Evolutionary conservation across 306 rosid genomes (phyloP).

Genomic region (Cicer pinnatifidum): DNA sequence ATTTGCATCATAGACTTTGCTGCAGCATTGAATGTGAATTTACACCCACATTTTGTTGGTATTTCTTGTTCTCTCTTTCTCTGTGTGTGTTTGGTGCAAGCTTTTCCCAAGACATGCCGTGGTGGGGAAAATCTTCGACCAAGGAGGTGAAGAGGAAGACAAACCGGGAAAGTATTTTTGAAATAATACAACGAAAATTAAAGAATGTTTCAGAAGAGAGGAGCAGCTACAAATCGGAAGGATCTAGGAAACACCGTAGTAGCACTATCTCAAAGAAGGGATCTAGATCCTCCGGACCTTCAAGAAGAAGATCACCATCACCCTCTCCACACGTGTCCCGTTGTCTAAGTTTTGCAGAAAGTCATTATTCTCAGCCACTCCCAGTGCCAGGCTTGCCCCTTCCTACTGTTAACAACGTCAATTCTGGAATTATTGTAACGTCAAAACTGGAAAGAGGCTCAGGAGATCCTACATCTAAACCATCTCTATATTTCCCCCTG

Average conservation of each 20-base stretch:
- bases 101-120: slow-evolving; percentile 61
- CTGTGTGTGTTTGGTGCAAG: slow-evolving; percentile 21
- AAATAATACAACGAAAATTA: slow-evolving; percentile 68
- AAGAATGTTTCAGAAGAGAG: slow-evolving; percentile 67
- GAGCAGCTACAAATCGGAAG: slow-evolving; percentile 55
- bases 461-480: slow-evolving; percentile 49
- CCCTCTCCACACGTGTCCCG: slow-evolving; percentile 66
- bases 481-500: slow-evolving; percentile 59
- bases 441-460: slow-evolving; percentile 58
- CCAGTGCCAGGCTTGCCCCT: slow-evolving; percentile 63
- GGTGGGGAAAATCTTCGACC: slow-evolving; percentile 92
- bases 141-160: slow-evolving; percentile 75
- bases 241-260: slow-evolving; percentile 54
- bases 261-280: slow-evolving; percentile 65
- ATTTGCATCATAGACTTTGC: slow-evolving; percentile 39
- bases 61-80: slow-evolving; percentile 23
- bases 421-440: slow-evolving; percentile 60
- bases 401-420: slow-evolving; percentile 55
- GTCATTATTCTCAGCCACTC: slow-evolving; percentile 67
- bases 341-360: slow-evolving; percentile 81
- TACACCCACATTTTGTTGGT: slow-evolving; percentile 29
- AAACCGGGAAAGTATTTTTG: slow-evolving; percentile 70
- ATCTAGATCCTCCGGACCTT: slow-evolving; percentile 60
- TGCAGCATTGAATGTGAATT: slow-evolving; percentile 41
- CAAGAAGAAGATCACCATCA: slow-evolving; percentile 70